phyloP scores from a whole-genome alignment of 2,329 filamentous ascomycete species.

The Nothophaeocryptopus gaeumannii region DNA sequence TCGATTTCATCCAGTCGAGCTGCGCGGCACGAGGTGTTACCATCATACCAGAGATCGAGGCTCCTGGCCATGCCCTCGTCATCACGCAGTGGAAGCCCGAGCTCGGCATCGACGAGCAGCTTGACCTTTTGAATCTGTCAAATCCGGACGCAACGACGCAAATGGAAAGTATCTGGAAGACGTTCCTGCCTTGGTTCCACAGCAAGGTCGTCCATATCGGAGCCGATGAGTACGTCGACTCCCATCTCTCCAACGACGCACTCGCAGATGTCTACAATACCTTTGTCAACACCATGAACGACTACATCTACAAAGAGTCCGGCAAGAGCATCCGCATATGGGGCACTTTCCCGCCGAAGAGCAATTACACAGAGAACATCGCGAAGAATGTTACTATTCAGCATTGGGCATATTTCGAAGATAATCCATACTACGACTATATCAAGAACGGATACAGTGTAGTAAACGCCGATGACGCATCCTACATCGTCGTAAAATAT shows the following conservation, averaged over 20 bases:
- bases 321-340: slow-evolving; percentile 54
- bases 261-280: slow-evolving; percentile 50
- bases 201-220: slow-evolving; percentile 56
- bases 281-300: slow-evolving; percentile 54
- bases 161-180: slow-evolving; percentile 53
- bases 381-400: slow-evolving; percentile 50
- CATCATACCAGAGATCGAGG: slow-evolving; percentile 59
- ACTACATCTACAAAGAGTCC: slow-evolving; percentile 42
- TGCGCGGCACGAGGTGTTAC: slow-evolving; percentile 58
- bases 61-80: slow-evolving; percentile 56
- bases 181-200: slow-evolving; percentile 57
- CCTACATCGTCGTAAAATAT: slow-evolving; percentile 52
- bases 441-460: slow-evolving; percentile 48
- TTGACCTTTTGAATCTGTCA: slow-evolving; percentile 55
- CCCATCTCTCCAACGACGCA: slow-evolving; percentile 19
- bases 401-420: slow-evolving; percentile 57
- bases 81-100: slow-evolving; percentile 61
- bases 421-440: slow-evolving; percentile 48
- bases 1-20: slow-evolving; percentile 51
- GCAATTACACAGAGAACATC: slow-evolving; percentile 39
- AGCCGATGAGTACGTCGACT: slow-evolving; percentile 52
- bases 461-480: slow-evolving; percentile 55
- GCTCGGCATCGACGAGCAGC: slow-evolving; percentile 46
- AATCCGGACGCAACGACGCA: slow-evolving; percentile 55
- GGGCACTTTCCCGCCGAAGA: slow-evolving; percentile 53